These are phyloP conservation scores for Fistulina hepatica DNA, from an alignment of 1,284 basidiomycete genomes.

Conservation along the genomic window DNA sequence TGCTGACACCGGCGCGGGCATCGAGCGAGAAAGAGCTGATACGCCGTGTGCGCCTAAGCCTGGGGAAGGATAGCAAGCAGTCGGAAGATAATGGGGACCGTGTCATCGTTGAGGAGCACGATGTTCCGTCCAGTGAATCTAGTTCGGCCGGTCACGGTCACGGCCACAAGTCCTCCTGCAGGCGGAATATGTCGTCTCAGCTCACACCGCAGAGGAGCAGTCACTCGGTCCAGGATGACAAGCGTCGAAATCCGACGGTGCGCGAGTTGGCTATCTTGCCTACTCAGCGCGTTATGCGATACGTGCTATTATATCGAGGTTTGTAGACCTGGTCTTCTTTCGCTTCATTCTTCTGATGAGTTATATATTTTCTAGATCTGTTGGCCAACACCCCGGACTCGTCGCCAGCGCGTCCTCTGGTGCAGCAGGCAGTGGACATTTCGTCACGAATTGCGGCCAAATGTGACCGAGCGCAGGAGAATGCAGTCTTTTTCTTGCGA, in stretches of 20 bases:
- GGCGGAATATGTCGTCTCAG: background rate
- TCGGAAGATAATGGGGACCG: background rate
- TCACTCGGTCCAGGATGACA: background rate
- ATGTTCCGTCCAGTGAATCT: background rate
- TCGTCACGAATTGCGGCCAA: conserved; percentile 49
- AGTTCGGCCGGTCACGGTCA: conserved; percentile 17
- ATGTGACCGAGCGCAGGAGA: conserved; percentile 55
- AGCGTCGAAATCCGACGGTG: conserved; percentile 24
- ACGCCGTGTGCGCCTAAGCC: conserved; percentile 14
- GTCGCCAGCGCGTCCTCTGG: conserved; percentile 29
- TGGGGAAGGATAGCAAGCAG: background rate
- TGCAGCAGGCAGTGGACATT: conserved; percentile 48
- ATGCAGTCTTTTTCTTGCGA: conserved; percentile 46
- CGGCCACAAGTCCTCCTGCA: background rate
- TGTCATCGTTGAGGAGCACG: background rate
- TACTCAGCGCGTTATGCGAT: conserved; percentile 58
- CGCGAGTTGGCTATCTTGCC: conserved; percentile 61
- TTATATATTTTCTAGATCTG: conserved; percentile 23
- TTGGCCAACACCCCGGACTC: conserved; percentile 28
- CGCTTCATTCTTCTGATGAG: conserved; percentile 6
- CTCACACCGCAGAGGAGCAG: background rate
- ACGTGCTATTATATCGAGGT: conserved; percentile 59
- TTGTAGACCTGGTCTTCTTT: conserved; percentile 17
- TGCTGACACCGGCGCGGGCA: conserved; percentile 10
- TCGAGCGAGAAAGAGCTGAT: conserved; percentile 9